Evolutionary conservation across 2,329 filamentous ascomycete genomes (phyloP).

Genomic region (Phialemoniopsis sp.): DNA sequence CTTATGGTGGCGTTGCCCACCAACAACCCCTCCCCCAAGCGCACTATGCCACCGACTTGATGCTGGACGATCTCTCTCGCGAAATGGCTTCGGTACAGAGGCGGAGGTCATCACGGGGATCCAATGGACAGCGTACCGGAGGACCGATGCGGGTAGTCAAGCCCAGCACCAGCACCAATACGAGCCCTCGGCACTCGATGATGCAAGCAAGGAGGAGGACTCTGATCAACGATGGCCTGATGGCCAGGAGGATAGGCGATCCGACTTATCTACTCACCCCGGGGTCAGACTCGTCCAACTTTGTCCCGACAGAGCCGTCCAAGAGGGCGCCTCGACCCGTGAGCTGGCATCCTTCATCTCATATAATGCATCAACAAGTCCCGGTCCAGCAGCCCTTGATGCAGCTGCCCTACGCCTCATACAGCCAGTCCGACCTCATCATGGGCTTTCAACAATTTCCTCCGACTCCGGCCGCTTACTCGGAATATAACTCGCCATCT

Average conservation of each 20-base stretch:
- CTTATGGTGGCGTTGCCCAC: slow-evolving; percentile 20
- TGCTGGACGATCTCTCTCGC: slow-evolving; percentile 46
- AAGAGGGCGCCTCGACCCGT: slow-evolving; percentile 53
- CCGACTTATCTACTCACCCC: slow-evolving; percentile 32
- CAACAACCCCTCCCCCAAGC: slow-evolving; percentile 21
- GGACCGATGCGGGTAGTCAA: slow-evolving; percentile 58
- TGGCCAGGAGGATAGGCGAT: slow-evolving; percentile 39
- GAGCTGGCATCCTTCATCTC: slow-evolving; percentile 71
- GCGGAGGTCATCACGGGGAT: slow-evolving; percentile 43
- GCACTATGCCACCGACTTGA: slow-evolving; percentile 33
- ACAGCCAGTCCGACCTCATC: slow-evolving; percentile 36
- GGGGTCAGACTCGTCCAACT: slow-evolving; percentile 22
- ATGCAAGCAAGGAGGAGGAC: slow-evolving; percentile 51
- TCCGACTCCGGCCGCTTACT: slow-evolving; percentile 50
- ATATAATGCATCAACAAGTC: slow-evolving; percentile 26
- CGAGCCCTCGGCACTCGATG: slow-evolving; percentile 57
- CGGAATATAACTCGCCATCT: slow-evolving; percentile 54
- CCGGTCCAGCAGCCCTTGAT: slow-evolving; percentile 26
- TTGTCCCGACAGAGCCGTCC: slow-evolving; percentile 22
- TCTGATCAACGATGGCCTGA: slow-evolving; percentile 44
- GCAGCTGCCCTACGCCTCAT: slow-evolving; percentile 33
- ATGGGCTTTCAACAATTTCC: slow-evolving; percentile 38
- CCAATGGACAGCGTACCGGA: slow-evolving; percentile 43
- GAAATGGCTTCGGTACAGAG: slow-evolving; percentile 45
- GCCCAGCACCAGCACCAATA: slow-evolving; percentile 59